phyloP scores from a whole-genome alignment of 345 rosid species.

The Aethionema arabicum region DNA sequence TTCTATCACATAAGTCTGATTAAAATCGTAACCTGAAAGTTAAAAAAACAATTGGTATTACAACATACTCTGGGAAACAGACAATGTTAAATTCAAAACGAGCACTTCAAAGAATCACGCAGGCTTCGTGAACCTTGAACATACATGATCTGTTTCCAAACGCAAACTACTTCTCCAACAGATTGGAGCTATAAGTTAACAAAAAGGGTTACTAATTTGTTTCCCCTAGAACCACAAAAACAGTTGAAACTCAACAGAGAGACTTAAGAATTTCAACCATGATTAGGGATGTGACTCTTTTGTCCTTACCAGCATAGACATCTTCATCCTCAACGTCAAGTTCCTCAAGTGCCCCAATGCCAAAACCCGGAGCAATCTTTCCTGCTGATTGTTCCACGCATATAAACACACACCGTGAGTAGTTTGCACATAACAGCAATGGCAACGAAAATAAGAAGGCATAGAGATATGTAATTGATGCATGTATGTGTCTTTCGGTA shows the following conservation, averaged over 20 bases:
- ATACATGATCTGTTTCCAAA: constrained; percentile 14
- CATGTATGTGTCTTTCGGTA: constrained; percentile 11
- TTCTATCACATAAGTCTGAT: constrained; percentile 63
- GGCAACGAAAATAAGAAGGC: constrained; percentile 24
- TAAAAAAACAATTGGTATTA: constrained; percentile 11
- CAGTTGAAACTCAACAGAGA: constrained; percentile 6
- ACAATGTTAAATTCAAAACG: neutral
- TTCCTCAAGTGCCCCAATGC: constrained; percentile 98
- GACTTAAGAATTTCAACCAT: constrained; percentile 10
- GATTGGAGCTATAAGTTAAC: constrained; percentile 1
- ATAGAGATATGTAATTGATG: constrained; percentile 3
- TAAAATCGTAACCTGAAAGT: constrained; percentile 63
- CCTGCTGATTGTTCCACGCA: constrained; percentile 57
- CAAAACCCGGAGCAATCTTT: constrained; percentile 92
- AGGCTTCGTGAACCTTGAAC: constrained; percentile 6
- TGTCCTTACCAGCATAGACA: constrained; percentile 51
- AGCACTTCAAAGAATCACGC: constrained; percentile 22
- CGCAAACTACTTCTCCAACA: constrained; percentile 6
- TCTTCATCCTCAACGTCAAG: constrained; percentile 97
- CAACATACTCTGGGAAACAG: constrained; percentile 15
- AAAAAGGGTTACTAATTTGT: constrained; percentile 13
- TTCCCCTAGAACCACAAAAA: constrained; percentile 13
- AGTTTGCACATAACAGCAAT: constrained; percentile 18
- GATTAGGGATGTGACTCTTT: constrained; percentile 1
- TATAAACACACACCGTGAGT: constrained; percentile 35